Evolutionary conservation across 106 monocot genomes (phyloP).

Genomic region (Agapanthus africanus): DNA sequence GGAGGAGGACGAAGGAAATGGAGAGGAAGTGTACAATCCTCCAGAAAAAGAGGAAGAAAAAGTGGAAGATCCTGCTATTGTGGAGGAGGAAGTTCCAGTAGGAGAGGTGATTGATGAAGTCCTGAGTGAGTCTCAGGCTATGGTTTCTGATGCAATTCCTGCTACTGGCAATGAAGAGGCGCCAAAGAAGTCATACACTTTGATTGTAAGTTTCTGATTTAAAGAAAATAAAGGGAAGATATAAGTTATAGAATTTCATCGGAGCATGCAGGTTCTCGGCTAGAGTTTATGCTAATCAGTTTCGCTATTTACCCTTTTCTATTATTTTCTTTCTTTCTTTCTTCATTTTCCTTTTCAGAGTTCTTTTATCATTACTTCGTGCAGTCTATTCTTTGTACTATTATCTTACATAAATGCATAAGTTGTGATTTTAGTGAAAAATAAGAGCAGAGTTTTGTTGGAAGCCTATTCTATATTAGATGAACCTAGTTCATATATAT

Average conservation of each 20-base stretch:
- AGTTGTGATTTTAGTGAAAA: neutral
- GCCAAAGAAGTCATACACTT: constrained; percentile 91
- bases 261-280: neutral
- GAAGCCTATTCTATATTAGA: neutral
- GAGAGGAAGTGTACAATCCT: constrained; percentile 48
- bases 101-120: constrained; percentile 61
- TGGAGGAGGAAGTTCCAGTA: constrained; percentile 43
- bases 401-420: too few species aligned
- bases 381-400: too few species aligned
- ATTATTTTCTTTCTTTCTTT: too few species aligned
- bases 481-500: neutral
- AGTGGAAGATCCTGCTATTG: constrained; percentile 18
- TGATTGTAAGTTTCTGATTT: constrained; percentile 57
- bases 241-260: neutral
- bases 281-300: neutral
- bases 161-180: constrained; percentile 34
- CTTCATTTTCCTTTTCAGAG: neutral
- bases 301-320: neutral
- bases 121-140: constrained; percentile 16
- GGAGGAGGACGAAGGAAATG: constrained; percentile 35
- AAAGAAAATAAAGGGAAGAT: neutral
- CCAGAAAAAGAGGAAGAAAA: constrained; percentile 41
- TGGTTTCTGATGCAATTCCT: constrained; percentile 9
- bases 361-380: neutral
- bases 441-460: neutral